Evolutionary conservation across 441 rosid genomes (phyloP).

Genomic region (Gossypium gossypioides): DNA sequence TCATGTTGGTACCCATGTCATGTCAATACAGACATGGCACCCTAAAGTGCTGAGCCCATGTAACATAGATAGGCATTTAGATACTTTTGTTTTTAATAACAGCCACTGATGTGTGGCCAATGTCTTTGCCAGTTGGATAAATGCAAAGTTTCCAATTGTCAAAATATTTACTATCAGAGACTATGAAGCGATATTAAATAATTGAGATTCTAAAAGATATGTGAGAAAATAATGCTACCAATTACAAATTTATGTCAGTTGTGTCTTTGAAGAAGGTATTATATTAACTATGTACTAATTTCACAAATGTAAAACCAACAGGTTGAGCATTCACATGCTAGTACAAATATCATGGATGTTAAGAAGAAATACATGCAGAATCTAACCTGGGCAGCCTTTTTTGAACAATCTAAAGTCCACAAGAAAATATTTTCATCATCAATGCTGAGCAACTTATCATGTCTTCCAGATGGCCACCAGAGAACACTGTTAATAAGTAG

Average conservation of each 20-base stretch:
- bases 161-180: background rate
- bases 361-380: background rate
- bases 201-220: background rate
- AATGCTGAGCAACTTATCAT: slow-evolving; percentile 75
- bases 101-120: background rate
- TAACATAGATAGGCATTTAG: background rate
- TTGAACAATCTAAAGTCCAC: slow-evolving; percentile 79
- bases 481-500: slow-evolving; percentile 40
- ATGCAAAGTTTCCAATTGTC: background rate
- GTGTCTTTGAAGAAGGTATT: background rate
- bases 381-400: slow-evolving; percentile 65
- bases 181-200: background rate
- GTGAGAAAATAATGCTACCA: background rate
- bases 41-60: background rate
- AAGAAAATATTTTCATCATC: slow-evolving; percentile 63
- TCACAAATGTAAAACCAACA: background rate
- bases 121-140: background rate
- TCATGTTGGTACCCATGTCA: background rate
- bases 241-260: background rate
- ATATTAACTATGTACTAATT: background rate
- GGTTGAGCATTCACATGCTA: background rate
- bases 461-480: slow-evolving; percentile 93
- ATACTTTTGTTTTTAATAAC: background rate
- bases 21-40: background rate
- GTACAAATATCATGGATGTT: background rate